Conservation (phyloP, 2,329 filamentous ascomycete genomes). For the Fusarium humuli region DNA sequence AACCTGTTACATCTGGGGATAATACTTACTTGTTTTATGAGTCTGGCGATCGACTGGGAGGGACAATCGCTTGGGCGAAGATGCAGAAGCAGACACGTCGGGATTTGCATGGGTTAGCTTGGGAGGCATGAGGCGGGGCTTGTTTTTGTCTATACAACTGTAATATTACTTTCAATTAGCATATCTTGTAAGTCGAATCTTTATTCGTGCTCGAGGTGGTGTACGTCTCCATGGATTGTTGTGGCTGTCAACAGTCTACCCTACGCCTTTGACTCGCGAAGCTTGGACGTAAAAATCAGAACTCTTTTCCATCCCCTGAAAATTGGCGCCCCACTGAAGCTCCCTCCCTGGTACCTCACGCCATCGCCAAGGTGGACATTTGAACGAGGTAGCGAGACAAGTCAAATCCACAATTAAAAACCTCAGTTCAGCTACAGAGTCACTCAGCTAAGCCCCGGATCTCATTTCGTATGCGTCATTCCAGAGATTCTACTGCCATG, state of each 20-base stretch:
- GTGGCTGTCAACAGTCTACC: not conserved
- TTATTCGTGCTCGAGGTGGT: accelerated
- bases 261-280: not conserved
- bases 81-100: not conserved
- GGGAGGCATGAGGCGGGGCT: not conserved
- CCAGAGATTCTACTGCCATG: not conserved
- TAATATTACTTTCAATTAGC: not conserved
- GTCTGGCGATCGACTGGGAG: not conserved
- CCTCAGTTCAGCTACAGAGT: not conserved
- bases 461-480: conserved; percentile 11
- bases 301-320: not conserved
- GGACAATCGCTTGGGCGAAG: conserved; percentile 24
- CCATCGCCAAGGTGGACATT: not conserved
- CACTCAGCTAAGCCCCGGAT: not conserved
- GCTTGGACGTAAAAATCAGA: not conserved
- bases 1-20: not conserved
- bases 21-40: conserved; percentile 31
- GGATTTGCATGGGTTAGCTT: accelerated
- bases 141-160: accelerated
- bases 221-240: accelerated
- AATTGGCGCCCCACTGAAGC: not conserved
- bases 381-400: not conserved
- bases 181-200: not conserved
- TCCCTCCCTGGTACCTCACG: not conserved
- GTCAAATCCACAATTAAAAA: conserved; percentile 1